Conservation (phyloP, 371 early-diverging fungal species). For the Dinochytrium kinnereticum region DNA sequence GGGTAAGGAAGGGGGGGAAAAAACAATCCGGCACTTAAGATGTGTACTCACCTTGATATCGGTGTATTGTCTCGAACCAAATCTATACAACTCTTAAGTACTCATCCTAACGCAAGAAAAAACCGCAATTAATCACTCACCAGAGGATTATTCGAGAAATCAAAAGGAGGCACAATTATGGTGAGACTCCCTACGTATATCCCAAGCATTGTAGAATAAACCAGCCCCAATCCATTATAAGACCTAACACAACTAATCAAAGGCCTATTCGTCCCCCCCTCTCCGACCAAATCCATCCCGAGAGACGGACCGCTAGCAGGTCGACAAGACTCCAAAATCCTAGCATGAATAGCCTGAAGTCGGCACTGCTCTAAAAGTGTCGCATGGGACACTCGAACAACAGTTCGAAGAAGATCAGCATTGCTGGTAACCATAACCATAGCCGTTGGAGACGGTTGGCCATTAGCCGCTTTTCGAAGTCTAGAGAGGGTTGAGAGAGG, state of each 20-base stretch:
- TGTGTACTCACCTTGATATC: conserved; percentile 53
- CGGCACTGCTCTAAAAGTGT: conserved; percentile 76
- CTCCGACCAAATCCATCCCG: conserved; percentile 11
- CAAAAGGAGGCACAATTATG: conserved; percentile 59
- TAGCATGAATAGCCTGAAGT: conserved; percentile 79
- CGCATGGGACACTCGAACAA: conserved; percentile 67
- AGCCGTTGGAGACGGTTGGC: conserved; percentile 37
- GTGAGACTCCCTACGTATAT: conserved; percentile 72
- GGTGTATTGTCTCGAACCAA: conserved; percentile 71
- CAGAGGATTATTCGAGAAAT: conserved; percentile 60
- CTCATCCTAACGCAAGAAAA: too few species aligned
- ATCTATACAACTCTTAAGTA: conserved; percentile 24
- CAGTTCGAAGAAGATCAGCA: conserved; percentile 63
- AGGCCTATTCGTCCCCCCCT: conserved; percentile 53
- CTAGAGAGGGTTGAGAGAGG: not conserved
- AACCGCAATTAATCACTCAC: conserved; percentile 4
- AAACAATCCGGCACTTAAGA: not conserved
- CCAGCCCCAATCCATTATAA: conserved; percentile 74
- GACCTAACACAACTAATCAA: conserved; percentile 71
- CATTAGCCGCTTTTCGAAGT: not conserved
- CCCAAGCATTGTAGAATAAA: conserved; percentile 75
- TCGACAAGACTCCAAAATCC: conserved; percentile 53
- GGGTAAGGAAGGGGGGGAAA: not conserved
- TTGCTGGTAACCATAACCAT: conserved; percentile 61
- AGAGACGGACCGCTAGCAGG: not conserved